phyloP scores from a whole-genome alignment of 2,329 filamentous ascomycete species.

The Penicillium sp. region DNA sequence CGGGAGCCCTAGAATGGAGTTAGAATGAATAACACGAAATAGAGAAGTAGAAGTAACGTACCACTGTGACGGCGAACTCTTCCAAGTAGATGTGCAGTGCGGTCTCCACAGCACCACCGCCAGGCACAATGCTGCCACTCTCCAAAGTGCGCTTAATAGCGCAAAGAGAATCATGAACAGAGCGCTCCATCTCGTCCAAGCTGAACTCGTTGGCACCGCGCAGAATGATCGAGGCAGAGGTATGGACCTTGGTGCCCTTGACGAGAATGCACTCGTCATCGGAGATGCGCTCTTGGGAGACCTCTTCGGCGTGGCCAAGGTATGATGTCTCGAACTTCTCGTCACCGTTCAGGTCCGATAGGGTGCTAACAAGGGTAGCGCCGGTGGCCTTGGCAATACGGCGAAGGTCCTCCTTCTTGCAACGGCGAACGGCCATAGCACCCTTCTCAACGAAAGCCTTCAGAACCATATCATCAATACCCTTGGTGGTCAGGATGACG shows the following conservation, averaged over 20 bases:
- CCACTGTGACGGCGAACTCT: conserved; percentile 96
- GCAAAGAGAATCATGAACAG: conserved; percentile 92
- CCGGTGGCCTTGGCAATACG: conserved; percentile 96
- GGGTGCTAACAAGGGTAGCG: conserved; percentile 85
- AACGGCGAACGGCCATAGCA: conserved; percentile 91
- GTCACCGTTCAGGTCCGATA: conserved; percentile 96
- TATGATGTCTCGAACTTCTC: conserved; percentile 92
- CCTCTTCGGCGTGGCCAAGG: conserved; percentile 89
- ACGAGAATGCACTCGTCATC: conserved; percentile 98
- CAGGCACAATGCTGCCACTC: conserved; percentile 94
- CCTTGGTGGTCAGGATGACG: conserved; percentile 95
- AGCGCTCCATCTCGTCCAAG: conserved; percentile 98
- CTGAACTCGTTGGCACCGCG: conserved; percentile 95
- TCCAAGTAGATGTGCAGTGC: conserved; percentile 98
- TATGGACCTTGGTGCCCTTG: conserved; percentile 92
- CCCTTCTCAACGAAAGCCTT: conserved; percentile 95
- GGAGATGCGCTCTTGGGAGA: conserved; percentile 96
- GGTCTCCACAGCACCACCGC: conserved; percentile 96
- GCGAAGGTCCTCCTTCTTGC: conserved; percentile 97
- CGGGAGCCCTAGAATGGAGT: conserved; percentile 66
- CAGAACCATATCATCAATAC: conserved; percentile 92
- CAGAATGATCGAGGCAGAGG: conserved; percentile 92
- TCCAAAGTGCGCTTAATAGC: conserved; percentile 97
- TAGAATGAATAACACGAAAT: conserved; percentile 5
- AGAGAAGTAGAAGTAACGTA: conserved; percentile 43